These are phyloP conservation scores for Globisporangium rhizosaccharum DNA, from an alignment of 352 stramenopile species.

Conservation along the genomic window DNA sequence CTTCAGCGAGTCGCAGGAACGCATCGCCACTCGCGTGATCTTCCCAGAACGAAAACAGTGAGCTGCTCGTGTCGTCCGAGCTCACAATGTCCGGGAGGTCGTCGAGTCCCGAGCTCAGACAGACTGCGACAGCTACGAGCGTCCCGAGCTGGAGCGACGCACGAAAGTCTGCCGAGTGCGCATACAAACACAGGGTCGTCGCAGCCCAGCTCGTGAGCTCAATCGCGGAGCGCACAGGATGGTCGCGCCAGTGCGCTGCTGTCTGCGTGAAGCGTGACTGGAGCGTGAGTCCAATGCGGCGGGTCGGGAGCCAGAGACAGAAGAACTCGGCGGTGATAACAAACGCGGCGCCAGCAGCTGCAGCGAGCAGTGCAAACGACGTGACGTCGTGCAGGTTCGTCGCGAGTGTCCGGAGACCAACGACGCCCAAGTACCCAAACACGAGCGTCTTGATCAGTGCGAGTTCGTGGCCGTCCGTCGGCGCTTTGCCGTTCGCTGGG, in stretches of 20 bases:
- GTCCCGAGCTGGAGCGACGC: constrained; percentile 52
- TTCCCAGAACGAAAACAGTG: constrained; percentile 46
- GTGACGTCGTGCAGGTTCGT: constrained; percentile 67
- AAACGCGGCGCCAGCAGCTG: constrained; percentile 61
- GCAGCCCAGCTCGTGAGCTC: constrained; percentile 63
- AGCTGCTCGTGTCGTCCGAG: constrained; percentile 26
- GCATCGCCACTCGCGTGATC: constrained; percentile 37
- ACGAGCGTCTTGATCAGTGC: constrained; percentile 74
- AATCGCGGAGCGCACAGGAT: constrained; percentile 39
- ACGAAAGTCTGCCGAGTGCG: constrained; percentile 42
- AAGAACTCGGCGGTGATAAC: constrained; percentile 73
- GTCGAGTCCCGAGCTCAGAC: constrained; percentile 48
- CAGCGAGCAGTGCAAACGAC: constrained; percentile 62
- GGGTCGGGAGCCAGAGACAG: constrained; percentile 72
- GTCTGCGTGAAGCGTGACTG: constrained; percentile 71
- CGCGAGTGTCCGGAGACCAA: constrained; percentile 57
- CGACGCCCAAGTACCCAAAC: constrained; percentile 68
- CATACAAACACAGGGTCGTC: constrained; percentile 55
- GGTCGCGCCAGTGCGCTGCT: constrained; percentile 50
- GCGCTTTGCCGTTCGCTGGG: constrained; percentile 56
- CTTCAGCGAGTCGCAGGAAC: constrained; percentile 35
- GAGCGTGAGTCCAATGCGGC: constrained; percentile 60
- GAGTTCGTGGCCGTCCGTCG: constrained; percentile 61
- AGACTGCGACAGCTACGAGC: constrained; percentile 43
- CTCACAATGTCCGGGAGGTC: constrained; percentile 51